These are phyloP conservation scores for Globisporangium irregulare DNA, from an alignment of 352 stramenopile species.

Conservation along the genomic window DNA sequence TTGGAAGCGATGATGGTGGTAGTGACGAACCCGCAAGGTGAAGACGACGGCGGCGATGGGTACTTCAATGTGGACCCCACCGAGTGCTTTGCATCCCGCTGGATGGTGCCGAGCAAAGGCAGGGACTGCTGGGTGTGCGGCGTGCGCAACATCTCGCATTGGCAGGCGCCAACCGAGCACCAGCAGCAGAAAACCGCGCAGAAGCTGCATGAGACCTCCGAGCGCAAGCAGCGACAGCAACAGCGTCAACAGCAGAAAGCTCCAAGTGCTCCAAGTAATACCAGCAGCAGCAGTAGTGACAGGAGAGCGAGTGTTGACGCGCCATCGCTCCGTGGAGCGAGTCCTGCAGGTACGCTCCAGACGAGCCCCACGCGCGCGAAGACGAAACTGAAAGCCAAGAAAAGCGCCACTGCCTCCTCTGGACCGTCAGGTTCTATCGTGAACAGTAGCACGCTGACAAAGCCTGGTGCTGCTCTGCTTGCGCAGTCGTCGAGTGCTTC, in stretches of 20 bases:
- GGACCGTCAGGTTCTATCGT: not conserved
- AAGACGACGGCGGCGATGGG: slow-evolving; percentile 43
- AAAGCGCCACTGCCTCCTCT: not conserved
- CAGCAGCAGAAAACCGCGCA: slow-evolving; percentile 26
- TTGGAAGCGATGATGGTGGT: slow-evolving; percentile 65
- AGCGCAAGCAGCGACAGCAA: slow-evolving; percentile 8
- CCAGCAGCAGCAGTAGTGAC: slow-evolving; percentile 6
- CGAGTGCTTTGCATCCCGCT: slow-evolving; percentile 58
- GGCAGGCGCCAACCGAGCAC: slow-evolving; percentile 38
- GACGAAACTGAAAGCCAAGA: slow-evolving; percentile 14
- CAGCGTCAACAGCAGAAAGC: slow-evolving; percentile 2
- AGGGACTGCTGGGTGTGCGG: slow-evolving; percentile 75
- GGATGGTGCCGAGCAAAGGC: slow-evolving; percentile 61
- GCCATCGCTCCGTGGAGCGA: not conserved
- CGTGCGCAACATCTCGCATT: slow-evolving; percentile 70
- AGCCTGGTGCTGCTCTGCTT: not conserved
- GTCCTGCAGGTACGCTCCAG: not conserved
- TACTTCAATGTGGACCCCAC: slow-evolving; percentile 78
- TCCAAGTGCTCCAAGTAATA: not conserved
- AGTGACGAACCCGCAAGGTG: slow-evolving; percentile 58
- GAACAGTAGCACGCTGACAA: not conserved
- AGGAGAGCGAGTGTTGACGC: slow-evolving; percentile 11
- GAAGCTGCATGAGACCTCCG: slow-evolving; percentile 15
- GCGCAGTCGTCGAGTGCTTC: not conserved
- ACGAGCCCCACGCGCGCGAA: not conserved